These are phyloP conservation scores for Tilletia indica DNA, from an alignment of 1,284 basidiomycete species.

Conservation along the genomic window DNA sequence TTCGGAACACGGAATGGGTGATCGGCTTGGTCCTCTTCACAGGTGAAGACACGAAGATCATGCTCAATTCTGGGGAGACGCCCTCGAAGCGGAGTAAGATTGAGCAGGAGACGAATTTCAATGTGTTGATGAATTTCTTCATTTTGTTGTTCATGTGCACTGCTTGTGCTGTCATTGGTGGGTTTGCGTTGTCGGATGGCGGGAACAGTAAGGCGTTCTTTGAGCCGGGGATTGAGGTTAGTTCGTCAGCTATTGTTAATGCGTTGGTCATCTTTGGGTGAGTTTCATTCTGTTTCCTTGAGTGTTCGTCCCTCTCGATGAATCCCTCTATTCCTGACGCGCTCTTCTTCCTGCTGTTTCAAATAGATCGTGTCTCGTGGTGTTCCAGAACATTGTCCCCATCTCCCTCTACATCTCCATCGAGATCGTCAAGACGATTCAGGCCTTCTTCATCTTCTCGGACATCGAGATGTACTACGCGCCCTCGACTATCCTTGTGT, in stretches of 20 bases:
- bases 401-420: slow-evolving; percentile 96
- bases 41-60: slow-evolving; percentile 94
- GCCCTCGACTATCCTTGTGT: slow-evolving; percentile 78
- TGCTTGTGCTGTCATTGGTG: slow-evolving; percentile 70
- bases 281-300: slow-evolving; percentile 53
- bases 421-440: slow-evolving; percentile 95
- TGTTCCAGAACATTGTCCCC: slow-evolving; percentile 96
- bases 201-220: slow-evolving; percentile 73
- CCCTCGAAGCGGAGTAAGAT: slow-evolving; percentile 88
- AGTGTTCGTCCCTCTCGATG: too few species aligned
- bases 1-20: slow-evolving; percentile 93
- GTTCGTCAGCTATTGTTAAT: slow-evolving; percentile 66
- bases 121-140: slow-evolving; percentile 89
- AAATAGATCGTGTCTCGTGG: slow-evolving; percentile 64
- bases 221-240: slow-evolving; percentile 36
- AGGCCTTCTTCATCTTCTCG: slow-evolving; percentile 92
- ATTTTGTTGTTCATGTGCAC: slow-evolving; percentile 77
- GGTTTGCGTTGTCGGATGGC: slow-evolving; percentile 66
- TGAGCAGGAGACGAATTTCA: slow-evolving; percentile 98
- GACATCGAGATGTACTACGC: slow-evolving; percentile 96
- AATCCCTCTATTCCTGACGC: too few species aligned
- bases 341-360: background rate
- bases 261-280: slow-evolving; percentile 86
- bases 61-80: slow-evolving; percentile 83
- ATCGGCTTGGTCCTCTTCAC: slow-evolving; percentile 93